Evolutionary conservation across 2,329 filamentous ascomycete genomes (phyloP), one percentile per base, ranked within the genome.

Genomic region (Beauveria caledonica): DNA sequence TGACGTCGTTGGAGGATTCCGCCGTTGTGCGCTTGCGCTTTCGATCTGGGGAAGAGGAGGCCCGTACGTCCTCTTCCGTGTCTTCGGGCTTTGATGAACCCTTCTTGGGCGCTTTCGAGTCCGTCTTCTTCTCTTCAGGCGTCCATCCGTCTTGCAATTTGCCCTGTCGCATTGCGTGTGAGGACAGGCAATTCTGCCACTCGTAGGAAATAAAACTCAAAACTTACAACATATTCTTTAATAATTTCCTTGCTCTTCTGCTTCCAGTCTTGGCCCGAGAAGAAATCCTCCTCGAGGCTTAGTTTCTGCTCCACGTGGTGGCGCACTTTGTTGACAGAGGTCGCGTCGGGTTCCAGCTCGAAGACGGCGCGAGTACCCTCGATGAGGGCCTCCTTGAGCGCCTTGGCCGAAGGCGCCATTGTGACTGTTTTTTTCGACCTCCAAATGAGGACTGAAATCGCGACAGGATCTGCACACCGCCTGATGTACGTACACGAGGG

Each of bases 251-350:
- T 86, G 69, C 83, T 86, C 64, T 75, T 79, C 5, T 72, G 69
- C 68, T 86, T 86, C 85, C 85, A 87, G 17, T 78, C 71, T 0
- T 64, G 71, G 2, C 68, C 64, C 15, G 73, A 72, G 54, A 86
- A 78, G 63, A 85, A 84, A 0, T 77, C 80, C 1, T 77, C 70
- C 0, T 79, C 75, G 1, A 86, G 74, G 1, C 68, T 71, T 1
- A 82, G 70, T 48, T 78, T 70, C 33, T 78, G 70, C 62, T 84
- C 82, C 2, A 77, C 79, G 49, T 72, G 73, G 62, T 79, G 77
- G 60, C 85, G 82, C 59, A 85, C 77, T 54, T 74, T 76, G 65
- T 85, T 86, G 62, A 87, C 82, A 0, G 81, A 81, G 9, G 85
- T 75, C 3, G 74, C 64, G 21, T 80, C 77, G 4, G 76, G 74